Conservation (phyloP, 257 asterid species). For the Przewalskia tangutica region DNA sequence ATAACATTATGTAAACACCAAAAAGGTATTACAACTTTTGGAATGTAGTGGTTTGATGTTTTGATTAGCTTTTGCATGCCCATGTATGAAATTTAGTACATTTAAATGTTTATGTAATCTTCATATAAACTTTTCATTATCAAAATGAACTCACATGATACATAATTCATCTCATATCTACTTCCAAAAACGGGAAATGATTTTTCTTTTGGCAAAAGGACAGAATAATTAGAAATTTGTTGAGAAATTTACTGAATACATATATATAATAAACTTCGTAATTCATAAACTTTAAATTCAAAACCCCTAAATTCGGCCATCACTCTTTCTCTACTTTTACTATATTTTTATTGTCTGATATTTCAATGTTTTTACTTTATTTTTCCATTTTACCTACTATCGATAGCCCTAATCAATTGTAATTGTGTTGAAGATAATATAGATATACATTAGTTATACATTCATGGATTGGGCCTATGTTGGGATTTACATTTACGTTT, state of each 20-base stretch:
- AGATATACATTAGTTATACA: too few relatives aligned
- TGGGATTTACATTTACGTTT: too few relatives aligned
- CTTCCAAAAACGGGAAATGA: too few relatives aligned
- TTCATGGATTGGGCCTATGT: too few relatives aligned
- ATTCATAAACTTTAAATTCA: too few relatives aligned
- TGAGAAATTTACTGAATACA: too few relatives aligned
- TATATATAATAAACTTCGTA: too few relatives aligned
- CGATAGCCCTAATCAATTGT: not conserved
- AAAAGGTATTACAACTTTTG: not conserved
- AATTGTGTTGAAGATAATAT: too few relatives aligned
- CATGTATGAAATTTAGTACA: not conserved
- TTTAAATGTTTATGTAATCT: not conserved
- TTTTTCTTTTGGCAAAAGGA: too few relatives aligned
- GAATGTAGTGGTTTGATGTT: not conserved
- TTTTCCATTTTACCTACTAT: not conserved
- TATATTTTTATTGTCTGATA: not conserved
- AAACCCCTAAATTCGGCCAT: not conserved
- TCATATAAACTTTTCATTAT: not conserved
- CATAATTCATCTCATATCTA: too few relatives aligned
- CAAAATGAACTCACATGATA: too few relatives aligned
- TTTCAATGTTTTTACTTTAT: not conserved
- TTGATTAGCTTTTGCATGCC: not conserved
- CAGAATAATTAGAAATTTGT: too few relatives aligned
- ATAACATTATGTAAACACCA: not conserved
- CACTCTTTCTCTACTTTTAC: not conserved